Conservation (phyloP, 306 rosid genomes). For the Rubus idaeus region DNA sequence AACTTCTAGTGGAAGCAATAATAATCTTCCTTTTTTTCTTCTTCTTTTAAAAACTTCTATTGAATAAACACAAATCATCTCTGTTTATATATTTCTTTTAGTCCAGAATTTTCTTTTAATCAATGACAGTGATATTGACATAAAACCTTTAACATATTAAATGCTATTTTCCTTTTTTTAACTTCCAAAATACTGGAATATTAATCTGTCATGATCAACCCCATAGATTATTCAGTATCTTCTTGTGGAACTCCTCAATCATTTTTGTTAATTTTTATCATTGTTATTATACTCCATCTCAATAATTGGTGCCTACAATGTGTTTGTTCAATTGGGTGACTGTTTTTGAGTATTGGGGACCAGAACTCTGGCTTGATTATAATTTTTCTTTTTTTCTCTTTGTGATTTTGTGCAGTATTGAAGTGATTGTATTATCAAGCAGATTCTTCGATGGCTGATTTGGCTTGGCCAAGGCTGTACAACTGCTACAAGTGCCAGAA, state of each 20-base stretch:
- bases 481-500: slow-evolving; percentile 74
- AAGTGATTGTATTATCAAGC: slow-evolving; percentile 22
- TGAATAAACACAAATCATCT: background rate
- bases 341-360: slow-evolving; percentile 7
- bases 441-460: slow-evolving; percentile 46
- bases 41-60: background rate
- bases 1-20: background rate
- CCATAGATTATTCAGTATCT: slow-evolving; percentile 33
- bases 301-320: slow-evolving; percentile 28
- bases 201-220: slow-evolving; percentile 30
- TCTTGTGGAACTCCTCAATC: slow-evolving; percentile 34
- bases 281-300: slow-evolving; percentile 33
- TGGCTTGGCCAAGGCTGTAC: slow-evolving; percentile 45
- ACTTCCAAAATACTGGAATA: background rate
- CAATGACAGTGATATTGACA: background rate
- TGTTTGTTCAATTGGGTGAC: slow-evolving; percentile 1
- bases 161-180: background rate
- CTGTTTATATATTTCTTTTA: background rate
- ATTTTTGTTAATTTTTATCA: slow-evolving; percentile 22
- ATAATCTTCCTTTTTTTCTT: background rate
- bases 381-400: background rate
- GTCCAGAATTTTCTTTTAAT: background rate
- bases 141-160: background rate
- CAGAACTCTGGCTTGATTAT: slow-evolving; percentile 11
- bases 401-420: slow-evolving; percentile 15